Evolutionary conservation across 2,329 filamentous ascomycete species (phyloP).

Genomic region (Fusarium sp.): DNA sequence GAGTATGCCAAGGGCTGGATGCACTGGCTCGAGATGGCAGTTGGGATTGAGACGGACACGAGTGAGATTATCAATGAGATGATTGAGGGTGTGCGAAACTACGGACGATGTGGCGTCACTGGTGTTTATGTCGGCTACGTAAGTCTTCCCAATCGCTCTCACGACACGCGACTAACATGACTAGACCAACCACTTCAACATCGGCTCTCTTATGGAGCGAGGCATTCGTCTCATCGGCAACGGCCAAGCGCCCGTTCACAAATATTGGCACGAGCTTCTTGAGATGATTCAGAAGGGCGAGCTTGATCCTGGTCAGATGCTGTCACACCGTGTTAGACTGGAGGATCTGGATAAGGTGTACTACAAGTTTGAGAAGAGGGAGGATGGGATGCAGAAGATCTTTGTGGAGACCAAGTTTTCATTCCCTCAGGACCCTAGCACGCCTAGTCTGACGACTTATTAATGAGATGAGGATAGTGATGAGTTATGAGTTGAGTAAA

Average conservation of each 20-base stretch:
- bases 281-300: conserved; percentile 71
- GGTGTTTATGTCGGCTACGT: conserved; percentile 72
- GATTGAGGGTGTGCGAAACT: conserved; percentile 77
- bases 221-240: conserved; percentile 81
- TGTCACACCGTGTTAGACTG: conserved; percentile 79
- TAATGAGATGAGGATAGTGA: neutral
- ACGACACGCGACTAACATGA: neutral
- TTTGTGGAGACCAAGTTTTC: conserved; percentile 71
- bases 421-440: conserved; percentile 49
- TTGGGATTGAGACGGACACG: conserved; percentile 84
- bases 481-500: neutral
- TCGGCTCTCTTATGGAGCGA: conserved; percentile 85
- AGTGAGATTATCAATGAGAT: conserved; percentile 84
- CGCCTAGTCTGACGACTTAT: conserved; percentile 30
- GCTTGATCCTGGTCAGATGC: conserved; percentile 81
- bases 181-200: conserved; percentile 67
- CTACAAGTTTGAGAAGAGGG: conserved; percentile 65
- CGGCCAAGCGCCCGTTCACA: conserved; percentile 77
- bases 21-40: conserved; percentile 64
- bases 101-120: conserved; percentile 79
- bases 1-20: conserved; percentile 70
- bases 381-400: conserved; percentile 84
- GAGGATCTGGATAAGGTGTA: conserved; percentile 78
- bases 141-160: conserved; percentile 36
- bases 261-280: conserved; percentile 85